Percentiles rank a stretch among this genome's conserved stretches.
These are phyloP conservation scores for Spathaspora arborariae DNA, from an alignment of 805 yeast species.

Conservation along the genomic window DNA sequence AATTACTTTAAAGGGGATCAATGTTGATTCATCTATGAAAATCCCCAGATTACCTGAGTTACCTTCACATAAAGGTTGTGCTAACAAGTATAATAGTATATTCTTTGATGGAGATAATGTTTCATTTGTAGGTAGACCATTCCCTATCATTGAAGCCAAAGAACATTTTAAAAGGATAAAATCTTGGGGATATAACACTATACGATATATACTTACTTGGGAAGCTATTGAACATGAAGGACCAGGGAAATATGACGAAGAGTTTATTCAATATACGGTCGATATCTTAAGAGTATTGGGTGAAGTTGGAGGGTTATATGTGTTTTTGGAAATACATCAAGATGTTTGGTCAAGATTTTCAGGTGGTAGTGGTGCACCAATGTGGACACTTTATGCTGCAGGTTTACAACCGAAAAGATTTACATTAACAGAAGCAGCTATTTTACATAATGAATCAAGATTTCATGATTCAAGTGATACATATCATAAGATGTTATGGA, in stretches of 20 bases:
- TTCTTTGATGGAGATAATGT: slow-evolving; percentile 72
- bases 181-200: slow-evolving; percentile 75
- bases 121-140: slow-evolving; percentile 81
- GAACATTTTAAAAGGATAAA: slow-evolving; percentile 67
- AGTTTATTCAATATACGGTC: slow-evolving; percentile 66
- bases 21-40: slow-evolving; percentile 72
- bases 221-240: slow-evolving; percentile 89
- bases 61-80: slow-evolving; percentile 38
- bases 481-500: slow-evolving; percentile 89
- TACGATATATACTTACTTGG: slow-evolving; percentile 82
- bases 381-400: slow-evolving; percentile 89
- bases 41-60: slow-evolving; percentile 57
- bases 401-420: slow-evolving; percentile 82
- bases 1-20: slow-evolving; percentile 74
- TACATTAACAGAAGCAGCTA: slow-evolving; percentile 70
- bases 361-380: slow-evolving; percentile 93
- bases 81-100: slow-evolving; percentile 32
- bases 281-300: slow-evolving; percentile 55
- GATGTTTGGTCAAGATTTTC: slow-evolving; percentile 88
- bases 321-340: slow-evolving; percentile 86
- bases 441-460: slow-evolving; percentile 56
- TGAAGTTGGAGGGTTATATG: slow-evolving; percentile 68
- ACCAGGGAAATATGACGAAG: slow-evolving; percentile 78
- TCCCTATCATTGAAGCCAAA: slow-evolving; percentile 69
- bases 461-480: slow-evolving; percentile 27